A percentile compares a stretch with the other conserved stretches of the same genome.
Conservation (phyloP, 768 basidiomycete species). For the Pleurotus sapidus region DNA sequence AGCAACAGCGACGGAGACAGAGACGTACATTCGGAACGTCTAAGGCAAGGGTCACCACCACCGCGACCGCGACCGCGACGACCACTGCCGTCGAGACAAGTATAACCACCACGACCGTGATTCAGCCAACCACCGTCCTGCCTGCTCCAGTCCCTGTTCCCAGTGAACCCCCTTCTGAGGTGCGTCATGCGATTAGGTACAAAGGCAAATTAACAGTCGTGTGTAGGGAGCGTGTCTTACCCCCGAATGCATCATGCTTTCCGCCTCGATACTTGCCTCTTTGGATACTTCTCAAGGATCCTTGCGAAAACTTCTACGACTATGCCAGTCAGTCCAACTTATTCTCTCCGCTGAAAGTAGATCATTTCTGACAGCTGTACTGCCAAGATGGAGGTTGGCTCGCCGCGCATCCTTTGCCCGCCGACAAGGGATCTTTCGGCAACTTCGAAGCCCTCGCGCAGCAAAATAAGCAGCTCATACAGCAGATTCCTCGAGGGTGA, state of each 20-base stretch:
- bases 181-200: background rate
- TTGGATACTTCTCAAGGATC: constrained; percentile 83
- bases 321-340: constrained; percentile 63
- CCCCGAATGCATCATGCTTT: constrained; percentile 75
- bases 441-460: constrained; percentile 70
- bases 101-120: constrained; percentile 33
- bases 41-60: constrained; percentile 26
- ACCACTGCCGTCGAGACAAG: constrained; percentile 19
- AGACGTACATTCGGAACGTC: constrained; percentile 19
- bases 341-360: background rate
- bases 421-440: constrained; percentile 74
- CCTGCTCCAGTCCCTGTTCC: constrained; percentile 30
- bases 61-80: constrained; percentile 18
- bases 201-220: constrained; percentile 1
- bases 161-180: constrained; percentile 25
- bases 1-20: constrained; percentile 24
- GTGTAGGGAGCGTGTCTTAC: constrained; percentile 68
- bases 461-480: constrained; percentile 77
- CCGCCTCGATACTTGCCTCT: constrained; percentile 77
- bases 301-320: constrained; percentile 94
- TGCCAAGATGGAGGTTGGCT: constrained; percentile 85
- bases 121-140: constrained; percentile 37
- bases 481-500: constrained; percentile 67
- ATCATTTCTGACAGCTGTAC: background rate
- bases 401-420: constrained; percentile 76